Evolutionary conservation across 345 rosid species (phyloP), one percentile per base, ranked within the genome.

Genomic region (Salix exigua): DNA sequence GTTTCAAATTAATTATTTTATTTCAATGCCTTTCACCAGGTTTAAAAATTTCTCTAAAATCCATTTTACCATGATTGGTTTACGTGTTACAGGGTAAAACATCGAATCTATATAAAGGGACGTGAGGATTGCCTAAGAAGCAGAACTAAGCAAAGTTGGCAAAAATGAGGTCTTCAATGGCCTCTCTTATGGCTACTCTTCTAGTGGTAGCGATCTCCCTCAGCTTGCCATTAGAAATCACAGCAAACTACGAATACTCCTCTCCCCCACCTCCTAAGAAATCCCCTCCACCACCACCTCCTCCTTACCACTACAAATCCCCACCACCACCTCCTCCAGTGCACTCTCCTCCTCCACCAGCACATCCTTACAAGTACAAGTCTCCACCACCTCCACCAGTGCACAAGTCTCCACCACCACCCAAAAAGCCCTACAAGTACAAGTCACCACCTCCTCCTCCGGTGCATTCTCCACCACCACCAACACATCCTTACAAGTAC

Each of bases 81-180:
- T 71, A 16, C 12, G 14, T 7, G 16, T 23, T 69, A 37, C 17
- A 66, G 51, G 55, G 81, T 81, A 28, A 86, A 11, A 77, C 10
- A 9, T 50, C 38, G 71, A 82, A 82, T 76, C 91, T 91, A 88
- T 92, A 91, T 88, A 92, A 89, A 81, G 91, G 74, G 73, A 4
- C 23, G 25, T 16, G 78, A 31, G 82, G 64, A n/a, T 28, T 74
- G 63, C 5, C 48, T 26, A 14, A 82, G 77, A 79, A 81, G 84
- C 87, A 81, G 13, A 79, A 75, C 72, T 78, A 76, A 30, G 69
- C 33, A 44, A 71, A 70, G 58, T 18, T 40, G 55, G 66, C 42
- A 31, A 74, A 65, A 63, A 91, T 88, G 88, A 84, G 88, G 78
- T 85, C 88, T 65, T 72, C 83, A 68, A 86, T 80, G 91, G 88